These are phyloP conservation scores for Clavariopsis aquatica DNA, from an alignment of 495 filamentous ascomycete species.

Conservation along the genomic window DNA sequence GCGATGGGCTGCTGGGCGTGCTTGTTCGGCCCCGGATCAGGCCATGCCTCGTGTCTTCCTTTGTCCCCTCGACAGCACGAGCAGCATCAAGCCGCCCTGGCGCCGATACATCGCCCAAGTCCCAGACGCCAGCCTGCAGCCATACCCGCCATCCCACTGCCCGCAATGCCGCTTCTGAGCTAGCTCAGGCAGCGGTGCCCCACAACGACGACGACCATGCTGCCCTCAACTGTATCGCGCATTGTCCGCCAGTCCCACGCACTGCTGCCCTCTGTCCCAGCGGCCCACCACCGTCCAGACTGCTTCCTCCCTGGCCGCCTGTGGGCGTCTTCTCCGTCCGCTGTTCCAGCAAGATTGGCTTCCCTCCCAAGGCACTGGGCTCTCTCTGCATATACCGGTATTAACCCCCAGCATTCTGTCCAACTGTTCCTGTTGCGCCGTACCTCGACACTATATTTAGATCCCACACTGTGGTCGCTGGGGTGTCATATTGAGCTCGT, in stretches of 20 bases:
- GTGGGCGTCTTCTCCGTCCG: neutral
- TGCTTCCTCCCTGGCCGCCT: neutral
- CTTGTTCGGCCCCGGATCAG: neutral
- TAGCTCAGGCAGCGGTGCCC: neutral
- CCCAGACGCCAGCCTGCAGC: neutral
- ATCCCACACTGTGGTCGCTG: neutral
- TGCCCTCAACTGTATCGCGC: neutral
- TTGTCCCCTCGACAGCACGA: neutral
- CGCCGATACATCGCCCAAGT: neutral
- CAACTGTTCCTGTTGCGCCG: neutral
- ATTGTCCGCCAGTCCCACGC: conserved; percentile 15
- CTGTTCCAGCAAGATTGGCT: neutral
- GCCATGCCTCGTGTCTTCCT: neutral
- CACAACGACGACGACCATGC: neutral
- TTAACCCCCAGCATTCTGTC: neutral
- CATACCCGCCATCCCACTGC: neutral
- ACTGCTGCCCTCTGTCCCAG: neutral
- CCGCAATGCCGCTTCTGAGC: neutral
- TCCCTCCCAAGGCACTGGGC: neutral
- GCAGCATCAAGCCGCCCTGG: neutral
- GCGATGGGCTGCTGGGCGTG: neutral
- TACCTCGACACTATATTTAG: neutral
- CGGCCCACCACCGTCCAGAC: neutral
- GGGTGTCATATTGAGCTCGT: neutral
- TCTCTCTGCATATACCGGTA: neutral